These are phyloP conservation scores for Colletotrichum tanaceti DNA, from an alignment of 2,329 filamentous ascomycete genomes.

Conservation along the genomic window DNA sequence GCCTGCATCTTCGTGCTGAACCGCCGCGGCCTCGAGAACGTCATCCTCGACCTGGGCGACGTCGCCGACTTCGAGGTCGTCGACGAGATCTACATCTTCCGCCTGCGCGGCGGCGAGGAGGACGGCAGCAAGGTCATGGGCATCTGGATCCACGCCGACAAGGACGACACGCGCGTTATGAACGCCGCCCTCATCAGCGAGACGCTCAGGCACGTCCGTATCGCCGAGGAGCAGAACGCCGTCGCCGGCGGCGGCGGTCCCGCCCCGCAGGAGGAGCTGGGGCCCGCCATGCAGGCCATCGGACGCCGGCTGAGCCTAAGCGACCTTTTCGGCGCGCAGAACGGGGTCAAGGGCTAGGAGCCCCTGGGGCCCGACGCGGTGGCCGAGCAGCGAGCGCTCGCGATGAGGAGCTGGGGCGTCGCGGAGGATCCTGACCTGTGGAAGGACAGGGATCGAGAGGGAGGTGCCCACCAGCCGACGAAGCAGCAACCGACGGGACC, in stretches of 20 bases:
- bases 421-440: neutral
- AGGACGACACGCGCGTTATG: conserved; percentile 56
- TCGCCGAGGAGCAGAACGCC: conserved; percentile 27
- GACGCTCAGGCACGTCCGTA: conserved; percentile 52
- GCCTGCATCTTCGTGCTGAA: conserved; percentile 79
- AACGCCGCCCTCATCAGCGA: conserved; percentile 57
- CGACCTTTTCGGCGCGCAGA: conserved; percentile 57
- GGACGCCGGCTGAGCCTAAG: conserved; percentile 58
- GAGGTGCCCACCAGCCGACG: neutral
- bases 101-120: conserved; percentile 52
- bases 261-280: conserved; percentile 42
- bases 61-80: conserved; percentile 73
- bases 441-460: neutral
- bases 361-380: neutral
- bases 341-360: conserved; percentile 42
- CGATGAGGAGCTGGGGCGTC: neutral
- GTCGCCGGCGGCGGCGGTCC: neutral
- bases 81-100: conserved; percentile 64
- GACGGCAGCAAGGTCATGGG: conserved; percentile 59
- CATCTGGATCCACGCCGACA: conserved; percentile 66
- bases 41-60: conserved; percentile 72
- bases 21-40: conserved; percentile 76
- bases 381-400: neutral
- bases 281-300: conserved; percentile 58
- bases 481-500: neutral